These are phyloP conservation scores for Trichoderma oligosporum DNA, from an alignment of 2,329 filamentous ascomycete genomes.

Conservation along the genomic window DNA sequence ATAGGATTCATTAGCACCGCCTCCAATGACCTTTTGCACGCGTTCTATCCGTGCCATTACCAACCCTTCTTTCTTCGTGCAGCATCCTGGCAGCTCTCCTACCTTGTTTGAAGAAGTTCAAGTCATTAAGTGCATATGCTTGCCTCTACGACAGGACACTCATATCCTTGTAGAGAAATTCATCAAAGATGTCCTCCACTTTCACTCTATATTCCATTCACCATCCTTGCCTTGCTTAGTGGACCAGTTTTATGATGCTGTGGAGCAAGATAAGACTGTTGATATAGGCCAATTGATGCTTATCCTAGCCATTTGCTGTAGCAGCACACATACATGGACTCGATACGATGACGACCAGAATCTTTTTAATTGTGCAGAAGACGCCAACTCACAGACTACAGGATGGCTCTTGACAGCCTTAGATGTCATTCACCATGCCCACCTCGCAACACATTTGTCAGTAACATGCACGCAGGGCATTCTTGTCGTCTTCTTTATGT, in stretches of 20 bases:
- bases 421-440: constrained; percentile 36
- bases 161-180: constrained; percentile 33
- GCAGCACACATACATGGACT: constrained; percentile 33
- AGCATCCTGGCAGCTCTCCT: constrained; percentile 24
- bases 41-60: constrained; percentile 27
- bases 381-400: constrained; percentile 29
- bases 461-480: constrained; percentile 38
- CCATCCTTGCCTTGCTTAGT: constrained; percentile 28
- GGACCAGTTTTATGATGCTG: constrained; percentile 30
- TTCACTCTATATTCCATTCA: constrained; percentile 32
- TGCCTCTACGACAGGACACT: constrained; percentile 32
- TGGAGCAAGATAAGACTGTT: constrained; percentile 25
- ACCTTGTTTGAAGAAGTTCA: constrained; percentile 25
- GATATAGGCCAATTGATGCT: constrained; percentile 29
- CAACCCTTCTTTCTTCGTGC: constrained; percentile 32
- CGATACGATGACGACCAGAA: constrained; percentile 26
- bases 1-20: constrained; percentile 1
- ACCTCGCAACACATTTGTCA: constrained; percentile 27
- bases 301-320: constrained; percentile 30
- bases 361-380: constrained; percentile 27
- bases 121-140: constrained; percentile 33
- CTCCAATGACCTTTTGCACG: neutral
- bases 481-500: constrained; percentile 36
- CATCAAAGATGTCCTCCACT: constrained; percentile 29
- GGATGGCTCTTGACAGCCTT: constrained; percentile 36